phyloP scores from a whole-genome alignment of 1,284 basidiomycete genomes.

The Vanrija humicola region DNA sequence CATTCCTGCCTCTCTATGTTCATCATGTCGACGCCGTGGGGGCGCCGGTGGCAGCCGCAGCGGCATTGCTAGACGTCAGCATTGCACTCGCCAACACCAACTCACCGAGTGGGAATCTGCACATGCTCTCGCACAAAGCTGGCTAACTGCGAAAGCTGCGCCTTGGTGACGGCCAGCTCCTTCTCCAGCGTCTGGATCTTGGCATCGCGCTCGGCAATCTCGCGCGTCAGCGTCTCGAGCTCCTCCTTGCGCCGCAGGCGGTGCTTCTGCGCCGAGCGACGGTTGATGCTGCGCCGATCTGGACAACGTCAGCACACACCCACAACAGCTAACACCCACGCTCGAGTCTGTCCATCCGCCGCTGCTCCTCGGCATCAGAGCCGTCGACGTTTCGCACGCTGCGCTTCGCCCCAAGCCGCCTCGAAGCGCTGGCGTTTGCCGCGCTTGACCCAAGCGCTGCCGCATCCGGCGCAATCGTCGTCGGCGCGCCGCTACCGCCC shows the following conservation, averaged over 20 bases:
- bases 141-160: conserved; percentile 10
- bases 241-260: conserved; percentile 21
- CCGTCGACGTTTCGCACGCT: not conserved
- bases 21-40: too few species aligned
- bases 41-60: too few species aligned
- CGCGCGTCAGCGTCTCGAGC: conserved; percentile 10
- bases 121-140: not conserved
- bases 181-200: conserved; percentile 11
- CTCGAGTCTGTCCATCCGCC: conserved; percentile 13
- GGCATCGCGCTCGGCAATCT: conserved; percentile 13
- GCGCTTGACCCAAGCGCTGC: conserved; percentile 7
- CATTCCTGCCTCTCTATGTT: too few species aligned
- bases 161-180: conserved; percentile 13
- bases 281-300: conserved; percentile 23
- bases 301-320: not conserved
- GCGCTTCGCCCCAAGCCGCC: not conserved
- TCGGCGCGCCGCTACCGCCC: not conserved
- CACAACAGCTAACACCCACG: conserved; percentile 3
- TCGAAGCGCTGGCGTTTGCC: not conserved
- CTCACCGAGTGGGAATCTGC: not conserved
- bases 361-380: conserved; percentile 8
- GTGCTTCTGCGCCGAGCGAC: conserved; percentile 21
- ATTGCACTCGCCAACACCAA: not conserved
- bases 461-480: conserved; percentile 11
- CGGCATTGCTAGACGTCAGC: too few species aligned